Conservation (phyloP, 208 protist species). For the Trypanosoma cruzi region DNA sequence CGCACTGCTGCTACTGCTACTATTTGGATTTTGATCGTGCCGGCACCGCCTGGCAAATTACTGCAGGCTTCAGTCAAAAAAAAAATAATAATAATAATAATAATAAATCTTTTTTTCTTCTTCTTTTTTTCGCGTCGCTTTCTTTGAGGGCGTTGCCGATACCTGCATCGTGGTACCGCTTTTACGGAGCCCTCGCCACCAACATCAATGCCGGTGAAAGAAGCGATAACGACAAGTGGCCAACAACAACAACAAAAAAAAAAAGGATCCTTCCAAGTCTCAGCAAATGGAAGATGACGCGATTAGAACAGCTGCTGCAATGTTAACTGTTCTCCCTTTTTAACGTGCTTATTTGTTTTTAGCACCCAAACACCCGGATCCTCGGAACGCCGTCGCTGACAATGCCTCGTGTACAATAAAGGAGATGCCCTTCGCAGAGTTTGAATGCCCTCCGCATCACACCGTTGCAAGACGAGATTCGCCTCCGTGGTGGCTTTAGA, state of each 20-base stretch:
- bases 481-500: not conserved
- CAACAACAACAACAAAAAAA: not conserved
- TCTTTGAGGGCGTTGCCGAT: not conserved
- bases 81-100: too few species aligned
- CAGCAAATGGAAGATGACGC: not conserved
- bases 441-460: not conserved
- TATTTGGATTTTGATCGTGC: too few species aligned
- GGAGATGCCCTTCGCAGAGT: constrained; percentile 4
- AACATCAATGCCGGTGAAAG: too few species aligned
- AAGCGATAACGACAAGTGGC: too few species aligned
- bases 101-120: too few species aligned
- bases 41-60: too few species aligned
- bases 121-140: not conserved
- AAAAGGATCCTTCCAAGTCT: not conserved
- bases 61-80: too few species aligned
- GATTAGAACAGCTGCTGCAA: not conserved
- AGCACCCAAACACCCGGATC: constrained; percentile 21
- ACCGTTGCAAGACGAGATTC: constrained; percentile 16
- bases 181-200: too few species aligned
- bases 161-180: too few species aligned
- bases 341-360: constrained; percentile 7
- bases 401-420: constrained; percentile 5
- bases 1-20: too few species aligned
- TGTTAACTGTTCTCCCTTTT: constrained; percentile 1
- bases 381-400: not conserved